A percentile compares a stretch with the other conserved stretches of the same genome.
Conservation (phyloP, 257 asterid species). For the Forsythia suspensa region DNA sequence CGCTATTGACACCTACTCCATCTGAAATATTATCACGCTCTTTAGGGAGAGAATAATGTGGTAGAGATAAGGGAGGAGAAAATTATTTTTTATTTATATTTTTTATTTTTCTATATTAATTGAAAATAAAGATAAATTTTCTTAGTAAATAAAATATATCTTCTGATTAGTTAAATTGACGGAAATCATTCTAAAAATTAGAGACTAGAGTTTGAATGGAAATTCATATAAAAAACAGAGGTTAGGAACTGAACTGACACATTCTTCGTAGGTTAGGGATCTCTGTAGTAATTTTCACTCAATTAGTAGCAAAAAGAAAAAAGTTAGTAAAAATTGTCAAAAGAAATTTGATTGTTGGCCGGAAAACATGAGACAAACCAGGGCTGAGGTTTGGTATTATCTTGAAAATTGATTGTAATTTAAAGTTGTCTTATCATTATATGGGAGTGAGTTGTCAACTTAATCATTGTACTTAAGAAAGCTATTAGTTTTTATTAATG, state of each 20-base stretch:
- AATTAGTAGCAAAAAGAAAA: neutral
- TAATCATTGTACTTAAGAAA: constrained; percentile 1
- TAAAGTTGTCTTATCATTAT: neutral
- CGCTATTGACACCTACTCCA: too few relatives aligned
- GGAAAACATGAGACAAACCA: neutral
- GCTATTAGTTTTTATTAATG: neutral
- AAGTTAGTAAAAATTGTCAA: neutral
- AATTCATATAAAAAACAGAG: neutral
- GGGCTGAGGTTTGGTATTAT: neutral
- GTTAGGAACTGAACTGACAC: neutral
- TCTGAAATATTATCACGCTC: neutral
- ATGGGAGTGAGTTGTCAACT: constrained; percentile 1
- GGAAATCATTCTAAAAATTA: neutral
- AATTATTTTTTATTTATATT: too few relatives aligned
- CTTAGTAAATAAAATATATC: too few relatives aligned
- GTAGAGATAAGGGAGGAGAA: too few relatives aligned
- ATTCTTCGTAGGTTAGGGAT: neutral
- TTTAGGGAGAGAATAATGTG: neutral
- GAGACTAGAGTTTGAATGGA: neutral
- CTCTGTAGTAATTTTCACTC: neutral
- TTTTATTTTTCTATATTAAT: too few relatives aligned
- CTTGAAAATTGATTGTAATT: neutral
- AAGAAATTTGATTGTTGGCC: neutral
- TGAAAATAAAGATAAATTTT: too few relatives aligned
- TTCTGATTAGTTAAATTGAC: neutral